A percentile compares a stretch with the other conserved stretches of the same genome.
Evolutionary conservation across 2,329 filamentous ascomycete species (phyloP).

Genomic region (Sporothrix variecibatus): DNA sequence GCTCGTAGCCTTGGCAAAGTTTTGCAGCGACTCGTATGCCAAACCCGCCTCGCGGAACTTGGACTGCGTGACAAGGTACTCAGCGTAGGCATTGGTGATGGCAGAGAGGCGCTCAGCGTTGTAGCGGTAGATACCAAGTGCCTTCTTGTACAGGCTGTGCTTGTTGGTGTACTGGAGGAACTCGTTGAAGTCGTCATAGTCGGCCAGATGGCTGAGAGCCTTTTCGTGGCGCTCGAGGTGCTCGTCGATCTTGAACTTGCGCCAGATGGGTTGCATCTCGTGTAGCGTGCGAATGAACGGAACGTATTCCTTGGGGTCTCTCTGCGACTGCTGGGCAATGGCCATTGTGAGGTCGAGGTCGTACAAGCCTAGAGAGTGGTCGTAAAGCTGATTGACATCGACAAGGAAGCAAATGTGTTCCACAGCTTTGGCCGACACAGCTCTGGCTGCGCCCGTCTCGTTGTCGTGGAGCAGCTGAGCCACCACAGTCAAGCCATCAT

Average conservation of each 20-base stretch:
- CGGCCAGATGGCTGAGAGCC: constrained; percentile 74
- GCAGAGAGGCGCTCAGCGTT: constrained; percentile 65
- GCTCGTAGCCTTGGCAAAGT: constrained; percentile 73
- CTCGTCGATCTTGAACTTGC: constrained; percentile 85
- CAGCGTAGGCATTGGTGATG: constrained; percentile 78
- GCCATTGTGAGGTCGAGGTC: constrained; percentile 86
- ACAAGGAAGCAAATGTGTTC: constrained; percentile 98
- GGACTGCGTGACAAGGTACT: constrained; percentile 72
- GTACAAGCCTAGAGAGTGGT: constrained; percentile 86
- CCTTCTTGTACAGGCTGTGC: constrained; percentile 75
- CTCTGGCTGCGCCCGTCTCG: constrained; percentile 67
- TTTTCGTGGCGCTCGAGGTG: constrained; percentile 76
- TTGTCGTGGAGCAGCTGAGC: constrained; percentile 70
- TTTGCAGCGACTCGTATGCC: constrained; percentile 81
- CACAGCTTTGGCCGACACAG: constrained; percentile 61
- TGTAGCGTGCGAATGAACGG: constrained; percentile 91
- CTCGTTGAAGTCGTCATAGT: constrained; percentile 74
- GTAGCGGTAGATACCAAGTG: constrained; percentile 82
- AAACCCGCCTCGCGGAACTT: constrained; percentile 84
- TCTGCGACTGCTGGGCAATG: constrained; percentile 93
- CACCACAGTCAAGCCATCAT: constrained; percentile 79
- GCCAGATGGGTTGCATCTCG: constrained; percentile 67
- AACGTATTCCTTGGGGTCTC: constrained; percentile 91
- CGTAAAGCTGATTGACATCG: constrained; percentile 88
- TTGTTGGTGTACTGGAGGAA: constrained; percentile 75